Base-by-base conservation (phyloP, 2,329 filamentous ascomycete species). In the Clonostachys sp. region DNA sequence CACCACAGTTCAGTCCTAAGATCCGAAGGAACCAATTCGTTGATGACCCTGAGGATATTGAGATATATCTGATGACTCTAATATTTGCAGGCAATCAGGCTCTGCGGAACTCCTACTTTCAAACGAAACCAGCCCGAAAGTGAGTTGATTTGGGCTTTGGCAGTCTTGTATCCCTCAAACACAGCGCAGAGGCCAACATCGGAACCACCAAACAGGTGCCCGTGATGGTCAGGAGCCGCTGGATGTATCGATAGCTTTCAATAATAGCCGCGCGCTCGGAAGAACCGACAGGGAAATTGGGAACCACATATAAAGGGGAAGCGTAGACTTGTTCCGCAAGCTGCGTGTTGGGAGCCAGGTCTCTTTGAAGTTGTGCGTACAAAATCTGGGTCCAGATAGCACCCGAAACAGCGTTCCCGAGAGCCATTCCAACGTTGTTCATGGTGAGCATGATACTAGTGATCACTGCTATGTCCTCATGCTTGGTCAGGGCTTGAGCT, bases 321-420 rank as follows among this genome's bases (percentile, higher is more conserved):
- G 36, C 56, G 47, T 73, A 75, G 1, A 63, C 60, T 3, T 52
- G 35, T 1, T 55, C 51, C 1, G 66, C 69, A 1, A 74, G 56
- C 46, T 46, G 45, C 18, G 13, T 13, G 45, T 51, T 48, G 17
- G 64, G 60, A 13, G 45, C 50, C 9, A 65, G 53, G 44, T 75
- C 72, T 20, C 52, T 49, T 24, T 49, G 48, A 4, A 86, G 71
- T 38, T 70, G 58, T 0, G 50, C 48, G 2, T 76, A 78, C 42
- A 84, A 66, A 3, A 75, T 64, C 56, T 85, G 79, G 1, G 76
- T 78, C 81, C 81, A 85, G 51, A 86, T 74, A 16, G 79, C 77
- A 12, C 81, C 81, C 0, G 81, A 81, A 20, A 85, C 73, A 13
- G 78, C 72, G 57, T 78, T 77, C 17, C 82, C 81, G 2, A 84